phyloP scores from a whole-genome alignment of 129 eudicot species.

The Centella asiatica region DNA sequence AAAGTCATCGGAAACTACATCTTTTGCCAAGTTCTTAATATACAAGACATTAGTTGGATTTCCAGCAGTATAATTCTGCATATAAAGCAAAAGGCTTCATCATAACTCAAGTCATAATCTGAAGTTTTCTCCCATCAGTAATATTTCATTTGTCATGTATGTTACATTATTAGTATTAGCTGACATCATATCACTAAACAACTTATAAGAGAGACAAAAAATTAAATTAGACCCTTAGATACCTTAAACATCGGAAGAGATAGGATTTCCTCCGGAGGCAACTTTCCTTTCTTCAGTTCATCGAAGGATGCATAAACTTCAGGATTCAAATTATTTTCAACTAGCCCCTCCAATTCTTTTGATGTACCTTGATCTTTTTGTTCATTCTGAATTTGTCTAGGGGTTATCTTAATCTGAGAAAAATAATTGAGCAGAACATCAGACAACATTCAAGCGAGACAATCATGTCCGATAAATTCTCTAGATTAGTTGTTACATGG shows the following conservation, averaged over 20 bases:
- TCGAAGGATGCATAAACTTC: slow-evolving; percentile 49
- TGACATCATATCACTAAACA: too few species aligned
- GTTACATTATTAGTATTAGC: too few species aligned
- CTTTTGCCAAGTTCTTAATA: slow-evolving; percentile 92
- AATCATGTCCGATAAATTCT: background rate
- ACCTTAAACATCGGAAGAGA: slow-evolving; percentile 99
- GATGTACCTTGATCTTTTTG: slow-evolving; percentile 21
- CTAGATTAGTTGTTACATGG: slow-evolving; percentile 41
- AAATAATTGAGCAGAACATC: slow-evolving; percentile 2
- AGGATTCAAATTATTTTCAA: slow-evolving; percentile 15
- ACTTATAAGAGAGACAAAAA: too few species aligned
- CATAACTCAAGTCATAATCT: background rate
- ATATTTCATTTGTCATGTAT: background rate
- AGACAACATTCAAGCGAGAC: background rate
- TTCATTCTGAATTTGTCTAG: slow-evolving; percentile 51
- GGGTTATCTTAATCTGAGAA: slow-evolving; percentile 70
- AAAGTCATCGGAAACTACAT: slow-evolving; percentile 75
- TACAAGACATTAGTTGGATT: slow-evolving; percentile 73
- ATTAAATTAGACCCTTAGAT: too few species aligned
- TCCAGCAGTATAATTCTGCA: slow-evolving; percentile 86
- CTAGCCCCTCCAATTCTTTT: slow-evolving; percentile 28
- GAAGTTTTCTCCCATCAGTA: background rate
- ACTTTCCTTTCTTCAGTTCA: slow-evolving; percentile 60
- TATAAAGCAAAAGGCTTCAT: background rate
- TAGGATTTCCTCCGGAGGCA: slow-evolving; percentile 85